These are phyloP conservation scores for Salicornia ramosissima DNA, from an alignment of 148 eudicot species.

Conservation along the genomic window DNA sequence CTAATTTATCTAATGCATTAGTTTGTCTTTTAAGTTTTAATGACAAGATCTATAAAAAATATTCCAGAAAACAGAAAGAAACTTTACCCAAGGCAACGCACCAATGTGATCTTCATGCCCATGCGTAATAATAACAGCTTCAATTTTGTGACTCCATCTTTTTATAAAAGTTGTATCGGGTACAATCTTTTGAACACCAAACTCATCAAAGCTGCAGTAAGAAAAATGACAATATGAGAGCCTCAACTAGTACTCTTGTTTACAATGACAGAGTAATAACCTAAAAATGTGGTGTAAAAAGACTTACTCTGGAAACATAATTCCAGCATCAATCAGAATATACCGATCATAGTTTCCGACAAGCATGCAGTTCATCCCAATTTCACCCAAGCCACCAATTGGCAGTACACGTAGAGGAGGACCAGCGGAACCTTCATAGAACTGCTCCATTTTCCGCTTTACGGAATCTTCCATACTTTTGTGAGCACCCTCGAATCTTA, in stretches of 20 bases:
- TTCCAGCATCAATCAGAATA: conserved; percentile 92
- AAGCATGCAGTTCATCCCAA: conserved; percentile 99
- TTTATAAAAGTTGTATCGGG: conserved; percentile 91
- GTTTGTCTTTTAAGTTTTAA: not conserved
- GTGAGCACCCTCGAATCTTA: conserved; percentile 74
- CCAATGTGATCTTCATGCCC: conserved; percentile 99
- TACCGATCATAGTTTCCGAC: conserved; percentile 96
- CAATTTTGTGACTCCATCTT: conserved; percentile 97
- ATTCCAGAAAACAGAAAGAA: conserved; percentile 37
- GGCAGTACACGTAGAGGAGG: conserved; percentile 95
- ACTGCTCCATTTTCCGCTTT: conserved; percentile 89
- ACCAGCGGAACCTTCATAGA: conserved; percentile 92
- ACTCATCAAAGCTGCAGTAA: conserved; percentile 71
- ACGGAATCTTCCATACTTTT: conserved; percentile 97
- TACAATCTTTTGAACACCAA: conserved; percentile 92
- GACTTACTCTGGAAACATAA: conserved; percentile 96
- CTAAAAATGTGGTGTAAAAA: not conserved
- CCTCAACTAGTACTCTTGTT: not conserved
- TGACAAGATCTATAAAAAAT: not conserved
- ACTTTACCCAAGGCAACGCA: conserved; percentile 99
- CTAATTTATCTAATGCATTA: no score
- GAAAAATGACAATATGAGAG: conserved; percentile 6
- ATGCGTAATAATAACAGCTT: conserved; percentile 95
- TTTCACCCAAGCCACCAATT: conserved; percentile 96
- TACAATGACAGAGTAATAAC: not conserved